A percentile compares a stretch with the other conserved stretches of the same genome.
phyloP scores from a whole-genome alignment of 1,284 basidiomycete species.

The Cryptococcus depauperatus region DNA sequence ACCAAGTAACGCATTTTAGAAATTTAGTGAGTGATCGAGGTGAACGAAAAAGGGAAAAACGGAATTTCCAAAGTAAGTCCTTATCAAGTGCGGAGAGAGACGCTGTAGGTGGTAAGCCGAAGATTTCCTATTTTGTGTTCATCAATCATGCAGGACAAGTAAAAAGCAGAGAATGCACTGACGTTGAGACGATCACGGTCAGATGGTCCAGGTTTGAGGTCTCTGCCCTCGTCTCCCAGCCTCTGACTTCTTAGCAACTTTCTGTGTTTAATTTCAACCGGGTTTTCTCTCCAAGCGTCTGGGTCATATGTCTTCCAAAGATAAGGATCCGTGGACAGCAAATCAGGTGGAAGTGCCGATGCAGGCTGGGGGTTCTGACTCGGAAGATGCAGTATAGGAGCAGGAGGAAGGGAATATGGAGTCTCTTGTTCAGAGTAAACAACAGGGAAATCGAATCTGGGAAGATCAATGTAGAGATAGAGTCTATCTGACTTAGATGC shows the following conservation, averaged over 20 bases:
- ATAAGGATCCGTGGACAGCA: slow-evolving; percentile 55
- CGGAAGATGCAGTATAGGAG: slow-evolving; percentile 34
- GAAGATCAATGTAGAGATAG: slow-evolving; percentile 90
- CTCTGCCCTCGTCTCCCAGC: slow-evolving; percentile 86
- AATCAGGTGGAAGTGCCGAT: slow-evolving; percentile 43
- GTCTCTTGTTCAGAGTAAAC: slow-evolving; percentile 74
- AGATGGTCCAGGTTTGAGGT: slow-evolving; percentile 92
- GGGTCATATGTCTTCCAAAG: slow-evolving; percentile 90
- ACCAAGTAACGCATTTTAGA: slow-evolving; percentile 95
- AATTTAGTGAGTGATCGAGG: slow-evolving; percentile 87
- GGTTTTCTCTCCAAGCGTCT: slow-evolving; percentile 76
- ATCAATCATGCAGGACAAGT: not conserved
- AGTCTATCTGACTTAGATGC: slow-evolving; percentile 79
- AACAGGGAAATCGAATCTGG: slow-evolving; percentile 97
- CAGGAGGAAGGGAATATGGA: slow-evolving; percentile 31
- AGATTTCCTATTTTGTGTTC: slow-evolving; percentile 58
- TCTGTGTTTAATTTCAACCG: slow-evolving; percentile 94
- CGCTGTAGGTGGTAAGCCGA: slow-evolving; percentile 82
- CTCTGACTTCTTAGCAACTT: slow-evolving; percentile 89
- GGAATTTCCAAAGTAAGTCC: slow-evolving; percentile 96
- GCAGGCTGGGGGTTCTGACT: slow-evolving; percentile 23
- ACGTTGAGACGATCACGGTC: slow-evolving; percentile 89
- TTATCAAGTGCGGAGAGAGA: slow-evolving; percentile 83
- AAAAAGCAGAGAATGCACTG: slow-evolving; percentile 26
- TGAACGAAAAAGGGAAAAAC: slow-evolving; percentile 80